A percentile compares a stretch with the other conserved stretches of the same genome.
These are phyloP conservation scores for Gaeumannomyces sp. DNA, from an alignment of 2,329 filamentous ascomycete species.

Conservation along the genomic window DNA sequence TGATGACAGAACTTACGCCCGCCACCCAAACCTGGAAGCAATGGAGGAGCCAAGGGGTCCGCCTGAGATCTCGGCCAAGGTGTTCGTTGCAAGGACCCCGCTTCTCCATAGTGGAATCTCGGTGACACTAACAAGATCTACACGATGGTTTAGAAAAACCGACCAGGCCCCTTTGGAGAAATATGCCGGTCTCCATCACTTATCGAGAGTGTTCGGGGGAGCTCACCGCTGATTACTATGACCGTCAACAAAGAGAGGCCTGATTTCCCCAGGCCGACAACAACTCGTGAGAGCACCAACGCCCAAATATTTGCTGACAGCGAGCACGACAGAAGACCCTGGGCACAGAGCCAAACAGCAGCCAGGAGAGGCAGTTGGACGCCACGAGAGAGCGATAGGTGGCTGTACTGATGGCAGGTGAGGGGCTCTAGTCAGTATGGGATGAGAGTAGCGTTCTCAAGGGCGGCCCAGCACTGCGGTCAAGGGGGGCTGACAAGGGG, in stretches of 20 bases:
- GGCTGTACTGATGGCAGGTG: background rate
- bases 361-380: background rate
- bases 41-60: background rate
- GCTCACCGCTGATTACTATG: background rate
- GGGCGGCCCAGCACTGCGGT: no score
- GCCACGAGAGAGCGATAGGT: background rate
- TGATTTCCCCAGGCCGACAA: background rate
- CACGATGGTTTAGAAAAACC: background rate
- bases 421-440: no score
- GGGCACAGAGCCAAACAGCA: constrained; percentile 1
- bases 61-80: background rate
- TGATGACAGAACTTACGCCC: background rate
- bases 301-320: background rate
- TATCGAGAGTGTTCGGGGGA: background rate
- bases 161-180: background rate
- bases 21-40: background rate
- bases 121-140: background rate
- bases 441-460: no score
- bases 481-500: background rate
- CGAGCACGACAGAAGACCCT: background rate
- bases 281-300: background rate
- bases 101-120: constrained; percentile 1
- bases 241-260: background rate
- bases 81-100: background rate
- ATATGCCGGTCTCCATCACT: background rate